Base-by-base conservation (phyloP, 768 basidiomycete species). In the Calocybe cyanea region DNA sequence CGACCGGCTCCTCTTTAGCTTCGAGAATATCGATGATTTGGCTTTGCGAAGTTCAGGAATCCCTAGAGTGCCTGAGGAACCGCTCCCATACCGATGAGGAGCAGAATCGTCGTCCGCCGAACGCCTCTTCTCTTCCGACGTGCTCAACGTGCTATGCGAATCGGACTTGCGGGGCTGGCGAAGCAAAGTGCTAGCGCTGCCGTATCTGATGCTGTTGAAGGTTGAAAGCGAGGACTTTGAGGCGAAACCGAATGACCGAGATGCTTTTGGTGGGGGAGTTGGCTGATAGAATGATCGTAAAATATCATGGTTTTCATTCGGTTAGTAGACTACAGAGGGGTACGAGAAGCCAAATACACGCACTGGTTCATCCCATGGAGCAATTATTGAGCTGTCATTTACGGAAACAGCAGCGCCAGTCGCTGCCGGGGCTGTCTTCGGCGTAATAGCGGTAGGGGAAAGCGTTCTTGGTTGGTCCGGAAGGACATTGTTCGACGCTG, bases 21-120 rank as follows among this genome's bases (percentile, higher is more conserved):
- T 67, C 43, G 63, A 62, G 45, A 77, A 62, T 34, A 78, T 59
- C 13, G 75, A 76, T 7, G 73, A 67, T 61, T 77, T 82, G 25
- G 67, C 59, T 60, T 71, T 81, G 41, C 73, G 73, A 7, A 70
- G 57, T 42, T 72, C 42, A 2, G 48, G 48, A 1, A 48, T 14
- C 1, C 41, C 50, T 1, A 51, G 41, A 18, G 30, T 25, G 15
- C 64, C 56, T 7, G 59, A 57, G 2, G 64, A 60, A n/a, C 57
- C 58, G 41, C 62, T 66, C 33, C 59, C 54, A 9, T 61, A 43
- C 3, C 53, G 49, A 30, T 46, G 58, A 36, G 57, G 56, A 11
- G 60, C 58, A 14, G 53, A 58, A 33, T 48, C 55, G 46, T 62
- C 61, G 31, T 67, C 68, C 19, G 61, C 61, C 7, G 67, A 69